Evolutionary conservation across 345 rosid genomes (phyloP).

Genomic region (Hirschfeldia incana): DNA sequence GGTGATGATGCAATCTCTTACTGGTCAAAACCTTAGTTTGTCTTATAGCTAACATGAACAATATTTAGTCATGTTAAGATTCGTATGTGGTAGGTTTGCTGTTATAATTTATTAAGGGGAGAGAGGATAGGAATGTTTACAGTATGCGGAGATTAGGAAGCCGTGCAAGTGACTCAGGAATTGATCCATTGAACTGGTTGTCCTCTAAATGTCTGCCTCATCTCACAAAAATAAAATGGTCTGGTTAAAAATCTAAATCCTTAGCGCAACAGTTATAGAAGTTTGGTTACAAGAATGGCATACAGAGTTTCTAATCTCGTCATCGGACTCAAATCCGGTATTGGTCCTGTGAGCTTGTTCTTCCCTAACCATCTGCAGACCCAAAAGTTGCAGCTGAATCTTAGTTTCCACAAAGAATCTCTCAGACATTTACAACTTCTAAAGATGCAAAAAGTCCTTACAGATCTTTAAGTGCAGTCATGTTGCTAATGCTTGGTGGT

Average conservation of each 20-base stretch:
- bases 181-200: slow-evolving; percentile 61
- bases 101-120: not conserved
- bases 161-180: slow-evolving; percentile 63
- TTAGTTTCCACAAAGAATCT: slow-evolving; percentile 15
- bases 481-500: slow-evolving; percentile 49
- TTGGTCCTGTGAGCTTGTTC: slow-evolving; percentile 64
- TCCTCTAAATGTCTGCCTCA: slow-evolving; percentile 72
- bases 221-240: slow-evolving; percentile 10
- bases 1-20: slow-evolving; percentile 14
- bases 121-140: slow-evolving; percentile 45
- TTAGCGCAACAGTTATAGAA: slow-evolving; percentile 9
- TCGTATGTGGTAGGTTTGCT: not conserved
- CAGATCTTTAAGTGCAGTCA: slow-evolving; percentile 69
- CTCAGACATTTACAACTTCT: not conserved
- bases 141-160: slow-evolving; percentile 54
- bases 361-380: slow-evolving; percentile 68
- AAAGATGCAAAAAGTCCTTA: slow-evolving; percentile 42
- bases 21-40: slow-evolving; percentile 14
- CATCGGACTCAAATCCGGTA: slow-evolving; percentile 63
- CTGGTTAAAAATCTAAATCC: slow-evolving; percentile 5
- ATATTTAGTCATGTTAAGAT: slow-evolving; percentile 3
- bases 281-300: slow-evolving; percentile 30
- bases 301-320: slow-evolving; percentile 62
- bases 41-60: slow-evolving; percentile 8
- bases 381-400: slow-evolving; percentile 24